Evolutionary conservation across 1,284 basidiomycete species (phyloP), one percentile per base, ranked within the genome.

Genomic region (Leucoagaricus sp.): DNA sequence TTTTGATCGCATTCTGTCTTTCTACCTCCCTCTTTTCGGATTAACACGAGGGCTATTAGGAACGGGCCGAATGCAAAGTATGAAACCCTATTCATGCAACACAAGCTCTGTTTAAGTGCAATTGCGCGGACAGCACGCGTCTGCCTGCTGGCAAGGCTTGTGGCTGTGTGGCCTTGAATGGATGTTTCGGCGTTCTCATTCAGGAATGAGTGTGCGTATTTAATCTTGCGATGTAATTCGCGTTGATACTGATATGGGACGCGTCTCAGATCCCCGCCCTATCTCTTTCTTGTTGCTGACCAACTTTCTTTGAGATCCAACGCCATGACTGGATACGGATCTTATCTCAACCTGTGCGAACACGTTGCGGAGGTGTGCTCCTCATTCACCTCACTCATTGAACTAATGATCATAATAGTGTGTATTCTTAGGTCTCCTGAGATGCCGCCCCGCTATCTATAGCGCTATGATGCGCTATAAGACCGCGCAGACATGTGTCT

Each of bases 321-420:
- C 6, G 26, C 7, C 23, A 15, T 25, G 50, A 12, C 2, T n/a
- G 26, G 26, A 23, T 19, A n/a, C 25, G 31, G 45, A 23, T 46
- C 52, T 40, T 12, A 26, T 15, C 34, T 5, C 12, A 51, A 41
- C 28, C 31, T 53, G 31, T 46, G 38, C 15, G 15, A 28, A 40
- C 54, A 55, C 54, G 54, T 49, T 44, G 54, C 54, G 26, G 36
- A 34, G 46, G 47, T 44, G 54, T 29, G 54, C n/a, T 49, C 31
- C 28, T 44, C 47, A 55, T 45, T 33, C 54, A 19, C 19, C 17
- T 41, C 13, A 13, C 25, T 29, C 25, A 49, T 55, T 29, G n/a
- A n/a, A n/a, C n/a, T n/a, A 49, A 55, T 41, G 40, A 41, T 21
- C 19, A 6, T 47, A 23, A 36, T 40, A 28, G 23, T 47, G 13